phyloP scores from a whole-genome alignment of 169 alveolate genomes.

The Eimeria necatrix region DNA sequence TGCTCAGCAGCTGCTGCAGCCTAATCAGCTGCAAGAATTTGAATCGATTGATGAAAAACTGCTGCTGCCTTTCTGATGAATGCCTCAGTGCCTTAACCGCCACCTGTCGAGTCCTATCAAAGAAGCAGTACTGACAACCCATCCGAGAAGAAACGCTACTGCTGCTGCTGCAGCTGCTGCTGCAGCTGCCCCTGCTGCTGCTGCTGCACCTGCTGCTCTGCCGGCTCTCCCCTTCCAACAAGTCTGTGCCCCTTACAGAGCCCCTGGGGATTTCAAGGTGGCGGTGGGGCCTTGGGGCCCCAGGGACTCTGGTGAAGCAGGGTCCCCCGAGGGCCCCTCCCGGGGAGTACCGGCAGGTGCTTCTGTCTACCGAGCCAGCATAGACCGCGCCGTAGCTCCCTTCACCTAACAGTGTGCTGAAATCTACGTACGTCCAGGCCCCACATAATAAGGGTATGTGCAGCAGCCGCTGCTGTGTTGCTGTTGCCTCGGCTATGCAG shows the following conservation, averaged over 20 bases:
- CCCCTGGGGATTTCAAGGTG: not conserved
- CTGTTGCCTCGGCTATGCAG: conserved; percentile 19
- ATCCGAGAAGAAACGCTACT: not conserved
- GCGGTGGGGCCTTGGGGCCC: not conserved
- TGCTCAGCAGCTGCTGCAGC: conserved; percentile 15
- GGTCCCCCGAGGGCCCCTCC: not conserved
- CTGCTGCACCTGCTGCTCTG: conserved; percentile 26
- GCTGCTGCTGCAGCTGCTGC: not conserved
- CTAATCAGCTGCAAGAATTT: conserved; percentile 17
- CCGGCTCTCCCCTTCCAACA: not conserved
- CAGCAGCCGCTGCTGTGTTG: conserved; percentile 51
- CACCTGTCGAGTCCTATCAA: not conserved
- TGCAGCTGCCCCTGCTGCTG: conserved; percentile 16
- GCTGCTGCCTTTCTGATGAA: conserved; percentile 24
- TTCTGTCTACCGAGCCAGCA: conserved; percentile 26
- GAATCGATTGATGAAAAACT: conserved; percentile 1
- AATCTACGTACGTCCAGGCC: not conserved
- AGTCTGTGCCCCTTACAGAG: too few species aligned
- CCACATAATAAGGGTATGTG: conserved; percentile 7
- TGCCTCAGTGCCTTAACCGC: conserved; percentile 6
- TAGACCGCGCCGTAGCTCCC: conserved; percentile 46
- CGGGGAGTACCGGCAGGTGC: conserved; percentile 26
- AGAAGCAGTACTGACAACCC: conserved; percentile 38
- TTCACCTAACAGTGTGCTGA: not conserved
- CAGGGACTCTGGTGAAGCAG: not conserved